phyloP scores from a whole-genome alignment of 805 yeast genomes.

The Geotrichum ghanense region DNA sequence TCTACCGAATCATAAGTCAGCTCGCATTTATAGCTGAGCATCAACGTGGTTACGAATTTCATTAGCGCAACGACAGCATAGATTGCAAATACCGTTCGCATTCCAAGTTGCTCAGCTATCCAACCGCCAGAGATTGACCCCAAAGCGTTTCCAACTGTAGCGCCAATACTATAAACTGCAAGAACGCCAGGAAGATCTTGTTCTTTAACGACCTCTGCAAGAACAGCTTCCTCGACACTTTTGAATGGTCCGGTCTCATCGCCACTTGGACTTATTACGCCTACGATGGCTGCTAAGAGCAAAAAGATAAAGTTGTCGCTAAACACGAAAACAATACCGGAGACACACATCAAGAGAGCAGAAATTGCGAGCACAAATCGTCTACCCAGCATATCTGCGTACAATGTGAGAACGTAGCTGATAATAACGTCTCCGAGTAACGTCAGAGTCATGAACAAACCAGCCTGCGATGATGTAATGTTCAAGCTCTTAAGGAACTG shows the following conservation, averaged over 20 bases:
- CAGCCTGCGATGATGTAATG: slow-evolving; percentile 48
- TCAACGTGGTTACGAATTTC: slow-evolving; percentile 34
- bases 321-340: slow-evolving; percentile 57
- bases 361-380: slow-evolving; percentile 54
- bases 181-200: slow-evolving; percentile 51
- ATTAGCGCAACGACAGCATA: slow-evolving; percentile 44
- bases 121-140: slow-evolving; percentile 61
- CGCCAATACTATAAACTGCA: slow-evolving; percentile 61
- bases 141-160: slow-evolving; percentile 60
- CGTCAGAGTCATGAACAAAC: slow-evolving; percentile 73
- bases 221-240: slow-evolving; percentile 70
- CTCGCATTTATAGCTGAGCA: slow-evolving; percentile 37
- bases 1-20: background rate
- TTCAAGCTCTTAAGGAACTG: slow-evolving; percentile 47
- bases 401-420: slow-evolving; percentile 63
- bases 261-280: slow-evolving; percentile 83
- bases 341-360: slow-evolving; percentile 49
- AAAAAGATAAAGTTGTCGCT: slow-evolving; percentile 42
- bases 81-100: slow-evolving; percentile 43
- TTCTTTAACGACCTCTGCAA: slow-evolving; percentile 56
- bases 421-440: slow-evolving; percentile 67
- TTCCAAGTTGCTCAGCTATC: slow-evolving; percentile 40
- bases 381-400: slow-evolving; percentile 63
- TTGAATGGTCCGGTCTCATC: slow-evolving; percentile 88
- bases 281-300: slow-evolving; percentile 62